Percentiles rank a stretch among this genome's conserved stretches.
Evolutionary conservation across 306 rosid genomes (phyloP).

Genomic region (Medicago arabica): DNA sequence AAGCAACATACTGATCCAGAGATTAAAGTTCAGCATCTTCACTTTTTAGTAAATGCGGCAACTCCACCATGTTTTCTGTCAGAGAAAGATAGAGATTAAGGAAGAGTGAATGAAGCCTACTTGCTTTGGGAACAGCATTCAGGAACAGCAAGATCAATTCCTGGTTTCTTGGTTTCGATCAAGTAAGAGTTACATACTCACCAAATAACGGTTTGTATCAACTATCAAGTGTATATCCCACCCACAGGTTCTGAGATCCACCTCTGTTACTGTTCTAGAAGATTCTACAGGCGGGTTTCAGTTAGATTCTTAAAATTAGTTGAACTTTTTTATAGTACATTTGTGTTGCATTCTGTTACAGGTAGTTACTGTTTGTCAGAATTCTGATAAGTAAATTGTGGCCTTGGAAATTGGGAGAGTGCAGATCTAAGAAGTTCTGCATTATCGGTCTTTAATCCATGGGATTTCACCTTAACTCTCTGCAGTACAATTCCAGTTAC

Average conservation of each 20-base stretch:
- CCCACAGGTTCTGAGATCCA: too few species aligned
- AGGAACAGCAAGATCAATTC: background rate
- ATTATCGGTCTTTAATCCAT: background rate
- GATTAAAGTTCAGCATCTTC: background rate
- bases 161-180: background rate
- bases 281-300: too few species aligned
- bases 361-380: too few species aligned
- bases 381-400: too few species aligned
- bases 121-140: background rate
- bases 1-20: background rate
- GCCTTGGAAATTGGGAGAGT: background rate
- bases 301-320: too few species aligned
- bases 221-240: too few species aligned
- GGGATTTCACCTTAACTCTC: background rate
- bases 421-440: background rate
- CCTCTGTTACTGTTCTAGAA: too few species aligned
- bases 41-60: background rate
- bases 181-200: background rate
- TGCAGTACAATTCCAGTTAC: background rate
- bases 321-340: too few species aligned
- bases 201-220: background rate
- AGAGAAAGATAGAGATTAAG: background rate
- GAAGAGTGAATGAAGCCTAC: background rate
- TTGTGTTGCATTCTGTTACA: too few species aligned
- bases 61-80: background rate